Evolutionary conservation across 176 grass and related monocot species (phyloP).

Genomic region (Oryza meyeriana): DNA sequence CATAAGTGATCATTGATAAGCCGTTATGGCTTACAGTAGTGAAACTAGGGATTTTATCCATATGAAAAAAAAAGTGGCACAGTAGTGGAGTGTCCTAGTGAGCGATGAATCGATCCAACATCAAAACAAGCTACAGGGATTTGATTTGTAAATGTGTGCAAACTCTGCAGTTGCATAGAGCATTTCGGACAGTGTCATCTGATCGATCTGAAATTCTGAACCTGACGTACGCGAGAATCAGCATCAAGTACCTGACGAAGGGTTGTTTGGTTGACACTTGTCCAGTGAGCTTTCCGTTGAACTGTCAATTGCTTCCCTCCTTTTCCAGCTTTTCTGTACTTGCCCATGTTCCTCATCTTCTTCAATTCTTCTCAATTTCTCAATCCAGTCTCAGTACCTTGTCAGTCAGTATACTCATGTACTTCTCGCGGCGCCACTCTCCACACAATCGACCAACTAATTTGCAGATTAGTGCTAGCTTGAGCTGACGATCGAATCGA

Average conservation of each 20-base stretch:
- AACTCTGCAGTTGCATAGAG: background rate
- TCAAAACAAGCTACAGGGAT: background rate
- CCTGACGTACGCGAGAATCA: constrained; percentile 18
- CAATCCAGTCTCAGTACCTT: background rate
- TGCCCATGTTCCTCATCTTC: background rate
- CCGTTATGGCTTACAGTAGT: too few relatives aligned
- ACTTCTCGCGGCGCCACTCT: background rate
- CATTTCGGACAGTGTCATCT: background rate
- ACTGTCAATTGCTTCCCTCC: background rate
- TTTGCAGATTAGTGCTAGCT: background rate
- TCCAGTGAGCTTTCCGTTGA: constrained; percentile 35
- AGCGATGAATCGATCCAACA: background rate
- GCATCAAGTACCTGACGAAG: constrained; percentile 23
- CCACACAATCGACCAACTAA: background rate
- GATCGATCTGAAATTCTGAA: background rate
- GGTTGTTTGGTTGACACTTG: constrained; percentile 29
- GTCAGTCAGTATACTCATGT: background rate
- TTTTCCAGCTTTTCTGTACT: background rate
- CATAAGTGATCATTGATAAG: too few relatives aligned
- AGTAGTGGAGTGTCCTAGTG: too few relatives aligned
- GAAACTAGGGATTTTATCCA: background rate
- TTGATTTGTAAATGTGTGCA: background rate
- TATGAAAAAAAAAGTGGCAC: background rate
- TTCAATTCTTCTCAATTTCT: background rate
- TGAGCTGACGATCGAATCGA: too few relatives aligned